Conservation (phyloP, 139 green algal genomes). For the Penium margaritaceum region DNA sequence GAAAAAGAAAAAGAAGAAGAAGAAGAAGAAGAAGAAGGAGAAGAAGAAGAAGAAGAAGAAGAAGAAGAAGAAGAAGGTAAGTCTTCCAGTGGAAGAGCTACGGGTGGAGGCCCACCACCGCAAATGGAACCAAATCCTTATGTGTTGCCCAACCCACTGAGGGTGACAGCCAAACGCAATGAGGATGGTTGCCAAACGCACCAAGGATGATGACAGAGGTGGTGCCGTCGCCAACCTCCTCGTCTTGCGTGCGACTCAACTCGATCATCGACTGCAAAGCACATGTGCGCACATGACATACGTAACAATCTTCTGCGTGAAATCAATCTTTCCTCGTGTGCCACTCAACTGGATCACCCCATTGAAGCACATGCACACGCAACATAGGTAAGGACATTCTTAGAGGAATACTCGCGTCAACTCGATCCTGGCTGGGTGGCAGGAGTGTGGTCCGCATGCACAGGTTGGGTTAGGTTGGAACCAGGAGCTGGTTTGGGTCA, state of each 20-base stretch:
- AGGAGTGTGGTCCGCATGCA: too few species aligned
- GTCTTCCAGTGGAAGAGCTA: background rate
- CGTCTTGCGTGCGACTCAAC: constrained; percentile 90
- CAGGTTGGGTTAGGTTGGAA: too few species aligned
- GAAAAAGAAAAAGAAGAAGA: background rate
- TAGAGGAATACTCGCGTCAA: too few species aligned
- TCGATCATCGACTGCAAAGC: constrained; percentile 87
- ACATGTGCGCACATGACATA: too few species aligned
- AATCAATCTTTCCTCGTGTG: too few species aligned
- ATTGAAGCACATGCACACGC: too few species aligned
- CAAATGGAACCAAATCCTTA: background rate
- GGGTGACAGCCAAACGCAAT: background rate
- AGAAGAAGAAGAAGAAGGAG: background rate
- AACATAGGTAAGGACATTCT: too few species aligned
- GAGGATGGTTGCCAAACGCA: background rate
- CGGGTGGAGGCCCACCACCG: background rate
- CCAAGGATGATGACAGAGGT: constrained; percentile 96
- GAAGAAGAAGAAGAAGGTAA: background rate
- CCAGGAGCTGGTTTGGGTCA: too few species aligned
- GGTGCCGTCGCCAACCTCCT: constrained; percentile 98
- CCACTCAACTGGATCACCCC: too few species aligned
- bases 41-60: background rate
- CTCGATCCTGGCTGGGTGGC: too few species aligned
- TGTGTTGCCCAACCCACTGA: too few species aligned
- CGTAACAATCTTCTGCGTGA: too few species aligned